Evolutionary conservation across 1,284 basidiomycete species (phyloP).

Genomic region (Wolfiporia cocos): DNA sequence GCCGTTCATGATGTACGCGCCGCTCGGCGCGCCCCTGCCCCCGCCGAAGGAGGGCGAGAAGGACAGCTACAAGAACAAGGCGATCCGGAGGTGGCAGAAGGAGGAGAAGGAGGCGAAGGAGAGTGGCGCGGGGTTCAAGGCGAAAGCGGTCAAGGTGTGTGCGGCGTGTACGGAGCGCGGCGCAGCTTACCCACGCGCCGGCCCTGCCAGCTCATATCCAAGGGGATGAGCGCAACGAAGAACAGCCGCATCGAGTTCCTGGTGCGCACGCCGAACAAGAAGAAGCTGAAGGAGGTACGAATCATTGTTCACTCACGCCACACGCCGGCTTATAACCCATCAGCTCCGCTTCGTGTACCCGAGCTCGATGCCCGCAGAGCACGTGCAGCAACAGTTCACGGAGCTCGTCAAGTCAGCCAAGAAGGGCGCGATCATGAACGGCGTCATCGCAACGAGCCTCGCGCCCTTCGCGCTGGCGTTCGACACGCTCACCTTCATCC

Average conservation of each 20-base stretch:
- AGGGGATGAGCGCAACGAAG: slow-evolving; percentile 7
- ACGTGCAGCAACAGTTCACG: slow-evolving; percentile 5
- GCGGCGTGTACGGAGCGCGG: too few relatives aligned
- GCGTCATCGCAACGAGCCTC: slow-evolving; percentile 5
- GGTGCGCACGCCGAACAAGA: slow-evolving; percentile 7
- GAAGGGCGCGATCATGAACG: slow-evolving; percentile 8
- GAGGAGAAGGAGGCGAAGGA: slow-evolving; percentile 6
- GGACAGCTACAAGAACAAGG: slow-evolving; percentile 5
- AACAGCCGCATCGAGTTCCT: slow-evolving; percentile 8
- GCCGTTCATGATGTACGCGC: slow-evolving; percentile 8
- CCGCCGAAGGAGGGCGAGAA: slow-evolving; percentile 6
- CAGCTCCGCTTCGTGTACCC: slow-evolving; percentile 7
- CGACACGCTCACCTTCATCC: slow-evolving; percentile 7
- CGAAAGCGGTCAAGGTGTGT: slow-evolving; percentile 5
- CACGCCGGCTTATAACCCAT: not conserved
- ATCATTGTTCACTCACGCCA: not conserved
- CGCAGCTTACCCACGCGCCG: too few relatives aligned
- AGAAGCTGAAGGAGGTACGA: slow-evolving; percentile 6
- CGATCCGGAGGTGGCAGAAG: slow-evolving; percentile 8
- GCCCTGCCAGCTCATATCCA: slow-evolving; percentile 6
- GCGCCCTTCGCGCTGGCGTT: slow-evolving; percentile 7
- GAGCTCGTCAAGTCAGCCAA: slow-evolving; percentile 6
- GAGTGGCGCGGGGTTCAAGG: slow-evolving; percentile 7
- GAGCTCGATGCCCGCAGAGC: slow-evolving; percentile 2
- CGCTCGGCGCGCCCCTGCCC: slow-evolving; percentile 2